Base-by-base conservation (phyloP, 2,329 filamentous ascomycete species). In the Fusarium anthophilum region DNA sequence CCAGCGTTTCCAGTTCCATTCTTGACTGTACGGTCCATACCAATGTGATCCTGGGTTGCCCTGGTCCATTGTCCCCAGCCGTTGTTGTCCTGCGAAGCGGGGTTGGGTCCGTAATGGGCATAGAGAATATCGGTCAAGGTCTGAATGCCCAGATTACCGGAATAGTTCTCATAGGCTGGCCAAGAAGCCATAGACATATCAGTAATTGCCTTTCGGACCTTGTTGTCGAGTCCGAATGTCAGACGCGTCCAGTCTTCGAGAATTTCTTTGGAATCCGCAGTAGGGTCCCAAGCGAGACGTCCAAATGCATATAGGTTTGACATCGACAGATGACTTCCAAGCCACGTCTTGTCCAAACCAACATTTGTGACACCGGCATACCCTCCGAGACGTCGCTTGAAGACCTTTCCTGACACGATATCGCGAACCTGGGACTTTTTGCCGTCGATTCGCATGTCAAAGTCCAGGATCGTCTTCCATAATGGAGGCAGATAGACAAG, bases 271-370 rank as follows among this genome's bases (percentile, higher is more conserved):
- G 79, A 63, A 48, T 89, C 85, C 0, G 80, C 75, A 0, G 83
- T 82, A 0, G 91, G 89, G 60, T 91, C 82, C 92, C 92, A 94
- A 0, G 91, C 91, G 22, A 93, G 79, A 6, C 87, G 86, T 15
- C 92, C 92, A 74, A 90, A 94, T 1, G 91, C 91, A 74, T 93
- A 94, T 3, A 94, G 81, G 77, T 94, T 93, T 2, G 90, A 91
- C 90, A 93, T 92, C 55, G 91, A 86, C 2, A 93, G 83, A 79
- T 93, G 91, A 66, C 88, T 91, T 15, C 92, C 92, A 0, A 93
- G 84, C 92, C 92, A 94, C 4, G 89, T 93, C 1, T 84, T 81
- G 77, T 93, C 91, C 0, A 84, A 87, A 1, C 92, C 92, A 5
- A 92, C 91, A 65, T 93, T 93, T 32, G 90, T 88, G 3, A 94